Evolutionary conservation across 192 early-diverging fungal species (phyloP).

Genomic region (Coemansia sp.): DNA sequence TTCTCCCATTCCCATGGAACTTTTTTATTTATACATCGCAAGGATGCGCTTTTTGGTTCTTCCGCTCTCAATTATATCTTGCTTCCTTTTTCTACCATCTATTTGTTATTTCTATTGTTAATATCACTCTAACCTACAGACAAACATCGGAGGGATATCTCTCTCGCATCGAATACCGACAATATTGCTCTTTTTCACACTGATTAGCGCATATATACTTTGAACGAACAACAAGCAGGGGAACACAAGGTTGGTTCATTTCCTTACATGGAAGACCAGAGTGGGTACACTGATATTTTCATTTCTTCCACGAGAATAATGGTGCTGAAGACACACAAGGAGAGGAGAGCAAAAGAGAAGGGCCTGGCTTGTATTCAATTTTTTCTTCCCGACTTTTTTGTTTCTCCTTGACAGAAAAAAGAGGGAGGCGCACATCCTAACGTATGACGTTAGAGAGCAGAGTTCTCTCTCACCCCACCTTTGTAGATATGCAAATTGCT

Average conservation of each 20-base stretch:
- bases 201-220: not conserved
- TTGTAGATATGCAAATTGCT: not conserved
- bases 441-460: not conserved
- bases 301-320: too few relatives aligned
- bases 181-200: not conserved
- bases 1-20: not conserved
- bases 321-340: too few relatives aligned
- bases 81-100: not conserved
- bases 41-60: not conserved
- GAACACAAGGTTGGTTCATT: not conserved
- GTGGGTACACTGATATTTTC: not conserved
- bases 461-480: too few relatives aligned
- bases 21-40: not conserved
- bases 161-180: too few relatives aligned
- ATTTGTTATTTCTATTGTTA: not conserved
- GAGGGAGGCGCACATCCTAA: not conserved
- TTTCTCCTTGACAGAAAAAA: not conserved
- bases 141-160: too few relatives aligned
- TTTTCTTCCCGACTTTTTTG: not conserved
- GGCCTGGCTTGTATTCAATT: not conserved
- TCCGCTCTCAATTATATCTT: not conserved
- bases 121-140: not conserved
- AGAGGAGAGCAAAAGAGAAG: not conserved
- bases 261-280: not conserved
- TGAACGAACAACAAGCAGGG: not conserved